Evolutionary conservation across 2,329 filamentous ascomycete species (phyloP).

Genomic region (Gliomastix tumulicola): DNA sequence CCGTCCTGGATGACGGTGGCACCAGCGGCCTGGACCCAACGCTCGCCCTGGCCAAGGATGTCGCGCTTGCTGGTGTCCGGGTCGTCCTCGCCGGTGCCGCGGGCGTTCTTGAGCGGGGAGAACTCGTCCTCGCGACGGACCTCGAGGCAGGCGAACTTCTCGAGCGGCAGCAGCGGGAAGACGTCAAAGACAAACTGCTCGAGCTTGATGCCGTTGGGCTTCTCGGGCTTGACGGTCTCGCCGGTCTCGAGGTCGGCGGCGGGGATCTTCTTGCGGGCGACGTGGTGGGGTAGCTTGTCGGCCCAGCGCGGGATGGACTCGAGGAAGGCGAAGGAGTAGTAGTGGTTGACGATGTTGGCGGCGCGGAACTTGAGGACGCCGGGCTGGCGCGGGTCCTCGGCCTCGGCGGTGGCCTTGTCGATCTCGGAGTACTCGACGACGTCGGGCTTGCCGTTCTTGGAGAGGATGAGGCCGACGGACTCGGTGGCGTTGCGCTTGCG

Average conservation of each 20-base stretch:
- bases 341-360: conserved; percentile 99
- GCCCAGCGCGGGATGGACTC: conserved; percentile 84
- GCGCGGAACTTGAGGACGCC: conserved; percentile 90
- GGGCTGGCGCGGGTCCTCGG: conserved; percentile 72
- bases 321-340: conserved; percentile 93
- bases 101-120: conserved; percentile 88
- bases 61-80: conserved; percentile 87
- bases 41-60: conserved; percentile 82
- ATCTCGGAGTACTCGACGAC: conserved; percentile 99
- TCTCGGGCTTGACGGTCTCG: conserved; percentile 79
- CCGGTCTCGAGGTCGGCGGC: conserved; percentile 70
- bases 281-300: conserved; percentile 84
- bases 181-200: conserved; percentile 99
- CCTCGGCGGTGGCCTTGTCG: conserved; percentile 79
- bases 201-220: conserved; percentile 96
- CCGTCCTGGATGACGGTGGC: conserved; percentile 61
- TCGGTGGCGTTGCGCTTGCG: conserved; percentile 96
- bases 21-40: conserved; percentile 77
- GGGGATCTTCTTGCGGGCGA: conserved; percentile 98
- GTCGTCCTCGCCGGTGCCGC: conserved; percentile 83
- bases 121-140: conserved; percentile 97
- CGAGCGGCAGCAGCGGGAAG: conserved; percentile 79
- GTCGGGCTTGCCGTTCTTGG: conserved; percentile 92
- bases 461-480: conserved; percentile 87
- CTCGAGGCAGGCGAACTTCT: conserved; percentile 92